Percentiles rank a stretch among this genome's conserved stretches.
Evolutionary conservation across 805 yeast species (phyloP).

Genomic region (Candida nanaspora): DNA sequence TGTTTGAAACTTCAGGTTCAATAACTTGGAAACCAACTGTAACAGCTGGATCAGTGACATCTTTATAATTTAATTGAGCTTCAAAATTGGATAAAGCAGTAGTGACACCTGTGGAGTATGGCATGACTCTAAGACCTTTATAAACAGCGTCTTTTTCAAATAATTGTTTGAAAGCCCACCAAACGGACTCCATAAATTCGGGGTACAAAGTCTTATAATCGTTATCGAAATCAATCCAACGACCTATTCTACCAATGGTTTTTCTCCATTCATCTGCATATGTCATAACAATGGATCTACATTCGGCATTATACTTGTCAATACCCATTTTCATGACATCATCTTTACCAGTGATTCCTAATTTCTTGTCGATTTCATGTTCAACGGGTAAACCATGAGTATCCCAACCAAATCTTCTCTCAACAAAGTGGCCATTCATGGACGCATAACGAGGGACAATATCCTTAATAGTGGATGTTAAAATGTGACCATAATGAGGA

Average conservation of each 20-base stretch:
- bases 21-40: slow-evolving; percentile 81
- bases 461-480: slow-evolving; percentile 96
- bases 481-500: slow-evolving; percentile 96
- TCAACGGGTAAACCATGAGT: slow-evolving; percentile 99
- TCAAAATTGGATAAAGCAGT: slow-evolving; percentile 96
- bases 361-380: slow-evolving; percentile 96
- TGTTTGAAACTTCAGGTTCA: slow-evolving; percentile 63
- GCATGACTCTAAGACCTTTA: slow-evolving; percentile 97
- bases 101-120: slow-evolving; percentile 95
- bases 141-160: slow-evolving; percentile 83
- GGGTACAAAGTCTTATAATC: slow-evolving; percentile 97
- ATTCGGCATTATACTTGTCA: slow-evolving; percentile 87
- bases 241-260: slow-evolving; percentile 89
- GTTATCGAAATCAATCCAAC: slow-evolving; percentile 99
- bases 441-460: slow-evolving; percentile 96
- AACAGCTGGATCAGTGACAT: slow-evolving; percentile 94
- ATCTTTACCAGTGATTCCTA: slow-evolving; percentile 86
- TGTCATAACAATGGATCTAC: slow-evolving; percentile 96
- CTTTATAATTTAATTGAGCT: slow-evolving; percentile 97
- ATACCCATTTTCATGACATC: slow-evolving; percentile 94
- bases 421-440: slow-evolving; percentile 94
- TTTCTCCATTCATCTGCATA: slow-evolving; percentile 93
- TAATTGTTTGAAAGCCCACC: slow-evolving; percentile 97
- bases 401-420: slow-evolving; percentile 99
- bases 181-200: slow-evolving; percentile 92